These are phyloP conservation scores for Lanmaoa pseudosensibilis DNA, from an alignment of 768 basidiomycete genomes.

Conservation along the genomic window DNA sequence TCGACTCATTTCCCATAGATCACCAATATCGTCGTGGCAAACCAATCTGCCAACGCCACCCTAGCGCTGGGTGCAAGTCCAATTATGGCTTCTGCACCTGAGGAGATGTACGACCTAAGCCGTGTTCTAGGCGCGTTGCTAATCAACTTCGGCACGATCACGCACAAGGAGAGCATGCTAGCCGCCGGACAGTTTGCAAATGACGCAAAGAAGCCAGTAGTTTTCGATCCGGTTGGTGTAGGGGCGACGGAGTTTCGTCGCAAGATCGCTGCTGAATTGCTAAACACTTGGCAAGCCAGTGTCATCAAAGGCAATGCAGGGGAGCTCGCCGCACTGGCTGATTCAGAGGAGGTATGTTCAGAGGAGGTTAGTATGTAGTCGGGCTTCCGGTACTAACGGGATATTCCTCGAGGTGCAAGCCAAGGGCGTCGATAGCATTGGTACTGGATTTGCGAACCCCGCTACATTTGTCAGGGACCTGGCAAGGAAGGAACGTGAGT, in stretches of 20 bases:
- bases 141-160: constrained; percentile 85
- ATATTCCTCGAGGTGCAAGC: constrained; percentile 52
- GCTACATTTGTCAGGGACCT: constrained; percentile 64
- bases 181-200: constrained; percentile 74
- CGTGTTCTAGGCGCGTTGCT: constrained; percentile 66
- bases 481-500: constrained; percentile 73
- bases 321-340: constrained; percentile 77
- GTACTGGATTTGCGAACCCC: constrained; percentile 76
- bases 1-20: constrained; percentile 49
- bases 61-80: constrained; percentile 87
- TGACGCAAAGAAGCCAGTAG: constrained; percentile 64
- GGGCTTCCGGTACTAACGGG: neutral
- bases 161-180: constrained; percentile 70
- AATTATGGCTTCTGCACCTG: constrained; percentile 86
- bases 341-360: constrained; percentile 65
- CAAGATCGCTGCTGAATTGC: constrained; percentile 54
- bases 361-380: neutral
- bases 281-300: constrained; percentile 78
- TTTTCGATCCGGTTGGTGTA: constrained; percentile 92
- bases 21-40: constrained; percentile 85
- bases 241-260: constrained; percentile 79
- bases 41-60: constrained; percentile 88
- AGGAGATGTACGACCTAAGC: constrained; percentile 80
- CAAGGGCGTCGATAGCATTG: constrained; percentile 85
- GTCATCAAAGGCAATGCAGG: constrained; percentile 95